Evolutionary conservation across 345 rosid species (phyloP).

Genomic region (Arabidopsis suecica): DNA sequence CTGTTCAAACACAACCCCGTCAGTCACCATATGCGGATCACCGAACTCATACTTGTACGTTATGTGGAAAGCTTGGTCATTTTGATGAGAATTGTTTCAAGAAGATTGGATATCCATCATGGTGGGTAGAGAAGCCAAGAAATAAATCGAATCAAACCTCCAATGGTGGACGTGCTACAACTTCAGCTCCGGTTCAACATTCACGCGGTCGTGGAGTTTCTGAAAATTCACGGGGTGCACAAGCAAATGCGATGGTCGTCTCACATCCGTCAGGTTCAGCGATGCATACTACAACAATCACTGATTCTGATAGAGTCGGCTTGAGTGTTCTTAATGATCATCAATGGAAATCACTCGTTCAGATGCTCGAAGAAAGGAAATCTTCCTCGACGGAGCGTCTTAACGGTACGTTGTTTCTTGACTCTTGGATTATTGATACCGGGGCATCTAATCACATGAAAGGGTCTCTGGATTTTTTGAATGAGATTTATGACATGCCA

Average conservation of each 20-base stretch:
- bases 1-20: not conserved
- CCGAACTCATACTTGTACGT: no score
- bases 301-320: not conserved
- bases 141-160: not conserved
- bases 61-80: not conserved
- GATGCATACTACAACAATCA: no score
- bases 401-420: not conserved
- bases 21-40: no score
- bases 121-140: not conserved
- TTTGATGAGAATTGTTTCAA: not conserved
- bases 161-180: no score
- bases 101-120: not conserved
- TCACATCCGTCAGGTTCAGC: not conserved
- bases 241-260: no score
- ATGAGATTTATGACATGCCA: not conserved
- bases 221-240: no score
- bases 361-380: rapidly evolving
- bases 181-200: no score
- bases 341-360: not conserved
- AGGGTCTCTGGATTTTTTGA: not conserved
- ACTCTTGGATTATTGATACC: not conserved
- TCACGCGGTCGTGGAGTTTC: no score
- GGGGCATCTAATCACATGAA: not conserved
- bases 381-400: rapidly evolving
- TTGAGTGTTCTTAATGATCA: not conserved